Evolutionary conservation across 495 filamentous ascomycete genomes (phyloP), one percentile per base, ranked within the genome.

Genomic region (Massariosphaeria phaeospora): DNA sequence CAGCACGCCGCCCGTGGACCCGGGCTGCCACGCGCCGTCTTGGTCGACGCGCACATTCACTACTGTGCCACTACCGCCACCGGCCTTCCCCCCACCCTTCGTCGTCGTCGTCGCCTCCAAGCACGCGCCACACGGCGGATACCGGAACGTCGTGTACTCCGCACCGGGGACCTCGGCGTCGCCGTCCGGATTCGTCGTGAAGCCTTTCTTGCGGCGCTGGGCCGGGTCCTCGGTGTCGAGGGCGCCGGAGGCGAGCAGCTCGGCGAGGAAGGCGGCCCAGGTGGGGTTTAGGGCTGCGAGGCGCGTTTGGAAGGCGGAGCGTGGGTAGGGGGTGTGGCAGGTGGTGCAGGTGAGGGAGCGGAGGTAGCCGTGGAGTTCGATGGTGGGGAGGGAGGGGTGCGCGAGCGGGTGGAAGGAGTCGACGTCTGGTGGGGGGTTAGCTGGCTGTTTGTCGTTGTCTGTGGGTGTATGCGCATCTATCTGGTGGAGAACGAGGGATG

Each of bases 291-390:
- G 74, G 36, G 68, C 68, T 23, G 86, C 76, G 40, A 98, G 73
- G n/a, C 82, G 79, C 7, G 75, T 61, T 70, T 98, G 93, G 59
- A 95, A 95, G 8, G 72, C 66, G 3, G 77, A 76, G 43, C 93
- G 81, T 4, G 66, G 43, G 57, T 70, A 69, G 26, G 59, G 52
- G 26, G 46, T 60, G 20, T 12, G 84, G 74, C 48, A 89, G 62
- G 82, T 87, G n/a, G 84, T 80, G 71, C 93, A 98, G 20, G 84
- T 76, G 26, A 91, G 77, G 15, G 84, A 80, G 59, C 89, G 76
- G 35, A 98, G 75, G 65, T 89, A 94, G 52, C 93, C 93, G 69
- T 98, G 93, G 38, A 98, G 75, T 69, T 97, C 93, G 13, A 91
- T 69, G 5, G 88, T 93, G 5, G 79, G 75, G 11, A 91, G 68